Conservation (phyloP, 2,329 filamentous ascomycete species). For the Cordyceps farinosa region DNA sequence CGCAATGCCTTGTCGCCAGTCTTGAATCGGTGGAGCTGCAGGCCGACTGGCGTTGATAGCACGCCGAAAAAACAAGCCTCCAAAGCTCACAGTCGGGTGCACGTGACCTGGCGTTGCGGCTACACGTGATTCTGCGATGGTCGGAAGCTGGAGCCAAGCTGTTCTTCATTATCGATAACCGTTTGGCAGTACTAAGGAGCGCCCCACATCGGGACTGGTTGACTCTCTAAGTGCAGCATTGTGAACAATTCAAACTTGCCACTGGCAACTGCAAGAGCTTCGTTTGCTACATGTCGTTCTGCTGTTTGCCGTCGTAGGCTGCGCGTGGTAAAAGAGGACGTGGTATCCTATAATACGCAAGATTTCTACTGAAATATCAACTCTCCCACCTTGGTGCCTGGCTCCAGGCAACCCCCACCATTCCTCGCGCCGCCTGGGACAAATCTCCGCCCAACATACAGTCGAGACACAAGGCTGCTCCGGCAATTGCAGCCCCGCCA, state of each 20-base stretch:
- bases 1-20: conserved; percentile 16
- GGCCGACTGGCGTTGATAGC: conserved; percentile 7
- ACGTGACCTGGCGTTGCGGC: conserved; percentile 7
- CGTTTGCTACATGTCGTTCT: not conserved
- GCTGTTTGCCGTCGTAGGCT: not conserved
- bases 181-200: not conserved
- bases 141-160: not conserved
- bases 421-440: not conserved
- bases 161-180: conserved; percentile 3
- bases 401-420: not conserved
- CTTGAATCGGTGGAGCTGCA: conserved; percentile 18
- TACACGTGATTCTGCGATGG: conserved; percentile 6
- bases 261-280: not conserved
- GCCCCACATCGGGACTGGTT: conserved; percentile 4
- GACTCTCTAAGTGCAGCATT: not conserved
- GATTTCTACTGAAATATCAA: not conserved
- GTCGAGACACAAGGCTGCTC: not conserved
- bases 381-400: not conserved
- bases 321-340: not conserved
- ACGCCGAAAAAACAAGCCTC: conserved; percentile 10
- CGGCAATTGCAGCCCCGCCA: conserved; percentile 1
- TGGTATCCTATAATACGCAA: not conserved
- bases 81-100: not conserved
- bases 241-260: not conserved
- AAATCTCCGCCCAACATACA: not conserved